These are phyloP conservation scores for Melastoma candidum DNA, from an alignment of 441 rosid species.

Conservation along the genomic window DNA sequence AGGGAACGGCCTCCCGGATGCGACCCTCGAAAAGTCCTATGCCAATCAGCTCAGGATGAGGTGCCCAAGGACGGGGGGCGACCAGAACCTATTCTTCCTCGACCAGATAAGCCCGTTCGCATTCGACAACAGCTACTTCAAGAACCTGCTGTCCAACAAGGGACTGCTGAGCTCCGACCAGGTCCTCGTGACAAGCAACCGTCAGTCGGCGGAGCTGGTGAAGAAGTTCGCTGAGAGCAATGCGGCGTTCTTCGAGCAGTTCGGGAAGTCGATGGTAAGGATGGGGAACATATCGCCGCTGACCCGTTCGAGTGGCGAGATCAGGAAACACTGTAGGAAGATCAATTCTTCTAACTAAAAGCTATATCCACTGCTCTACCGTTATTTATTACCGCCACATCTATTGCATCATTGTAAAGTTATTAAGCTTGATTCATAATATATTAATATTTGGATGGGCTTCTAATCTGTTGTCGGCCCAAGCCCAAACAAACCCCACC, in stretches of 20 bases:
- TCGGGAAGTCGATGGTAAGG: constrained; percentile 72
- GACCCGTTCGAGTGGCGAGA: constrained; percentile 23
- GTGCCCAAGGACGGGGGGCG: constrained; percentile 75
- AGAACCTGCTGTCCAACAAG: constrained; percentile 46
- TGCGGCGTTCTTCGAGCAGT: constrained; percentile 56
- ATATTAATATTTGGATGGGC: too few relatives aligned
- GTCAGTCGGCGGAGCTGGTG: constrained; percentile 50
- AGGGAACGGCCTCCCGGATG: constrained; percentile 65
- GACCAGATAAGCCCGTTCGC: constrained; percentile 44
- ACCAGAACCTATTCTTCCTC: constrained; percentile 64
- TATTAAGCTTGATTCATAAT: too few relatives aligned
- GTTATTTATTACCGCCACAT: too few relatives aligned
- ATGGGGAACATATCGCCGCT: constrained; percentile 83
- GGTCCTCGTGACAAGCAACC: constrained; percentile 47
- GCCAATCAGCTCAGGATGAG: constrained; percentile 43
- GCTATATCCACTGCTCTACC: too few relatives aligned
- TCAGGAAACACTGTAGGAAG: too few relatives aligned
- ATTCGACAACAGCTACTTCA: constrained; percentile 83
- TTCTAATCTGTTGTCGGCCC: too few relatives aligned
- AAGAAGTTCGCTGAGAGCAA: constrained; percentile 55
- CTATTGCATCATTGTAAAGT: too few relatives aligned
- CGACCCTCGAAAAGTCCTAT: constrained; percentile 49
- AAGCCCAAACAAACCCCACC: too few relatives aligned
- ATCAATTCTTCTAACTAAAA: too few relatives aligned
- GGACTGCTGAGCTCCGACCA: constrained; percentile 80